Percentiles rank a stretch among this genome's conserved stretches.
Evolutionary conservation across 164 flowering plant genomes (phyloP).

Genomic region (Annona cherimola): DNA sequence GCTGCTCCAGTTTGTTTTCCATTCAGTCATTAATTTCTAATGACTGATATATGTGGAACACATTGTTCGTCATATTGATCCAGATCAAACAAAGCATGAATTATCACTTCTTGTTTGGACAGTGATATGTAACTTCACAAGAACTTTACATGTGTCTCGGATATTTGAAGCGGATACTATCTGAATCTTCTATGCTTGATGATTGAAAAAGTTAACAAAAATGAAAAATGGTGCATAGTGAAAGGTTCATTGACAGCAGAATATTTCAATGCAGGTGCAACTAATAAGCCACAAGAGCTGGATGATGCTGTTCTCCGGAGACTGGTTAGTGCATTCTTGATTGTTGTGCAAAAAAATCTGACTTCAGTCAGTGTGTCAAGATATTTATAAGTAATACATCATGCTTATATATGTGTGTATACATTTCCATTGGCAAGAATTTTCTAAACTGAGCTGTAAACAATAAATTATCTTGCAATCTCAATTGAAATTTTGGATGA

Average conservation of each 20-base stretch:
- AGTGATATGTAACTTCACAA: not conserved
- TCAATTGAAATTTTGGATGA: no score
- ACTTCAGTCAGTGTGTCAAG: not conserved
- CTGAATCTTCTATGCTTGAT: not conserved
- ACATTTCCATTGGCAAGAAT: no score
- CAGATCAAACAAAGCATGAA: no score
- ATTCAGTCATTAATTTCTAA: not conserved
- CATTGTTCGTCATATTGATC: not conserved
- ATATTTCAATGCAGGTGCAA: constrained; percentile 69
- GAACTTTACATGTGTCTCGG: not conserved
- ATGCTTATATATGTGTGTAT: not conserved
- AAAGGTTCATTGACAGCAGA: not conserved
- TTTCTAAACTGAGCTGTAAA: no score
- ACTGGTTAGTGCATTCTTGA: constrained; percentile 54
- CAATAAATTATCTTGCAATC: no score
- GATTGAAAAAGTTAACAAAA: not conserved
- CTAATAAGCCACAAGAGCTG: constrained; percentile 97
- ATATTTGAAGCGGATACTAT: not conserved
- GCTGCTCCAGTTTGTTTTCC: constrained; percentile 11
- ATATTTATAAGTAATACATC: not conserved
- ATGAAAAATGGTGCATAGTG: not conserved
- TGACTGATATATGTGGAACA: not conserved
- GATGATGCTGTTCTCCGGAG: constrained; percentile 98
- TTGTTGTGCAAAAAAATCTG: not conserved
- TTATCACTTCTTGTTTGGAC: not conserved